phyloP scores from a whole-genome alignment of 2,329 filamentous ascomycete species.

The Blastomyces percursus region DNA sequence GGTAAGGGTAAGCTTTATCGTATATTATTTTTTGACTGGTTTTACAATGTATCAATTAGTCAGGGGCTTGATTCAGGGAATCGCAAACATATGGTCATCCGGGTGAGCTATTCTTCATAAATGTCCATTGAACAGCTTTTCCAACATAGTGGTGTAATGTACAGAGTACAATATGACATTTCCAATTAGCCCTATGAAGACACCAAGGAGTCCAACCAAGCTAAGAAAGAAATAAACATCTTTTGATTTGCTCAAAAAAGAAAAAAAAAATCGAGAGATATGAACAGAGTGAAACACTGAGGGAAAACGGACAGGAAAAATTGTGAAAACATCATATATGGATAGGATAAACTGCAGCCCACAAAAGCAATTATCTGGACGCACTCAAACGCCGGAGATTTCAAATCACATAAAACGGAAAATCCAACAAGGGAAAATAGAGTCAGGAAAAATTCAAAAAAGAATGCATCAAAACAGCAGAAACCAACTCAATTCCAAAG shows the following conservation, averaged over 20 bases:
- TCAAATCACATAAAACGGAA: neutral
- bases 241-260: constrained; percentile 3
- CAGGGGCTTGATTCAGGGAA: neutral
- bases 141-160: neutral
- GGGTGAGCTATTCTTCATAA: neutral
- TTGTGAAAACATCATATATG: neutral
- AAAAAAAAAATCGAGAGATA: neutral
- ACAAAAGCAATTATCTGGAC: constrained; percentile 13
- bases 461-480: constrained; percentile 18
- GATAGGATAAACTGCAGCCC: neutral
- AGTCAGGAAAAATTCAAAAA: constrained; percentile 19
- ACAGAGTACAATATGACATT: constrained; percentile 3
- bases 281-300: neutral
- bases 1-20: neutral
- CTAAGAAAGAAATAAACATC: neutral
- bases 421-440: constrained; percentile 7
- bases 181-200: neutral
- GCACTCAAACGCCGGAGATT: constrained; percentile 6
- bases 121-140: neutral
- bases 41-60: too few relatives aligned
- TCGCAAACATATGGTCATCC: neutral
- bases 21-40: neutral
- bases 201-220: neutral
- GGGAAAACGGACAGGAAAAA: neutral
- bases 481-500: constrained; percentile 23